Percentiles rank a stretch among this genome's conserved stretches.
Conservation (phyloP, 805 yeast species). For the Starmerella roubikii region DNA sequence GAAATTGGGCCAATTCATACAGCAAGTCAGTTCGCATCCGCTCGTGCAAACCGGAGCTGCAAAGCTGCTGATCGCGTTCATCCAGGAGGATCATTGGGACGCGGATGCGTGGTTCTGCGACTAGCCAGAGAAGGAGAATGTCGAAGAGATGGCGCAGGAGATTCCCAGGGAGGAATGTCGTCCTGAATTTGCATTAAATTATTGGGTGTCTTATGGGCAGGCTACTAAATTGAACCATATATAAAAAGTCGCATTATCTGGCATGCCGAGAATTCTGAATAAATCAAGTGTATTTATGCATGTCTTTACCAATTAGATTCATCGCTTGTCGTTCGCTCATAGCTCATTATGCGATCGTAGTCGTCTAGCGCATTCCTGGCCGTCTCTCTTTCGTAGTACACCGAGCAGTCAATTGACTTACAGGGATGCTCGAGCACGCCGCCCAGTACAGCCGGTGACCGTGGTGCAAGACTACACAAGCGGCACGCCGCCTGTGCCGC, state of each 20-base stretch:
- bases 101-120: neutral
- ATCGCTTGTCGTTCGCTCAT: no score
- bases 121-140: no score
- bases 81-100: slow-evolving; percentile 79
- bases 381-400: slow-evolving; percentile 15
- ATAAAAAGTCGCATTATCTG: no score
- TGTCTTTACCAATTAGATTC: no score
- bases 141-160: no score
- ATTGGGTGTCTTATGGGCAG: no score
- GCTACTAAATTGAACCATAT: no score
- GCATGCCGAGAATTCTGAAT: no score
- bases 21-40: slow-evolving; percentile 82
- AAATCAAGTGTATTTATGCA: no score
- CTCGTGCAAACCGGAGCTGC: slow-evolving; percentile 70
- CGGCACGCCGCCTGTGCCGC: slow-evolving; percentile 8
- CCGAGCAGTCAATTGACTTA: slow-evolving; percentile 17
- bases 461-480: slow-evolving; percentile 11
- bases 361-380: slow-evolving; percentile 1
- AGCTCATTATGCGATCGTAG: no score
- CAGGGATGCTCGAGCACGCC: slow-evolving; percentile 8
- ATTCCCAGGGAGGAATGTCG: no score
- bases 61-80: slow-evolving; percentile 60
- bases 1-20: slow-evolving; percentile 71
- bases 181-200: no score
- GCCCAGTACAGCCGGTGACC: neutral